Conservation (phyloP, 331 rosid species). For the Acacia concinna region DNA sequence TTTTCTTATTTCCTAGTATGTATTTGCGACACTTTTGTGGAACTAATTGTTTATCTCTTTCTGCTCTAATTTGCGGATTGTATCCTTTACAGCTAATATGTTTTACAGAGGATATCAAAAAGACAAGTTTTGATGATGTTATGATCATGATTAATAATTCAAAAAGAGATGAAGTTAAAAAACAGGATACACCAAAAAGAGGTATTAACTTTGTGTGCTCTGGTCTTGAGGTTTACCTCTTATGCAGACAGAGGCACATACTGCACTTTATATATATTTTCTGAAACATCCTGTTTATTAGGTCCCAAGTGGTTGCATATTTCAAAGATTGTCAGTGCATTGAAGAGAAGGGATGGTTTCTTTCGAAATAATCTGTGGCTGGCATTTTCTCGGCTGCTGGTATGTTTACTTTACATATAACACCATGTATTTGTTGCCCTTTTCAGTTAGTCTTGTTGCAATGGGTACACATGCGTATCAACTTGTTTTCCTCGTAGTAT, state of each 20-base stretch:
- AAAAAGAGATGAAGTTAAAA: slow-evolving; percentile 32
- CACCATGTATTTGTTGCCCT: not conserved
- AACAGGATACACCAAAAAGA: slow-evolving; percentile 30
- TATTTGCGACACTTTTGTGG: not conserved
- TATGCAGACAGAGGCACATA: not conserved
- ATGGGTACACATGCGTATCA: not conserved
- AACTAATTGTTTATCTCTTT: slow-evolving; percentile 1
- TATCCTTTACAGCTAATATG: slow-evolving; percentile 52
- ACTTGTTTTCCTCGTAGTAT: not conserved
- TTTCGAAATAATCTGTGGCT: slow-evolving; percentile 55
- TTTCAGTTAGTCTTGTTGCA: slow-evolving; percentile 2
- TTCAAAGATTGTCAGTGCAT: slow-evolving; percentile 47
- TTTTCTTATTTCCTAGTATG: not conserved
- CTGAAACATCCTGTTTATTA: slow-evolving; percentile 40
- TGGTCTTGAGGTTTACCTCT: not conserved
- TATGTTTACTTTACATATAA: slow-evolving; percentile 31
- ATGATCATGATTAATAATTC: slow-evolving; percentile 42
- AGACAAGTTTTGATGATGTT: slow-evolving; percentile 44
- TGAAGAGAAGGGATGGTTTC: slow-evolving; percentile 68
- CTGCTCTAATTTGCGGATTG: slow-evolving; percentile 26
- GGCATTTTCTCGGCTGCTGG: slow-evolving; percentile 62
- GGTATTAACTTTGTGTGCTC: slow-evolving; percentile 43
- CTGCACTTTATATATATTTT: slow-evolving; percentile 14
- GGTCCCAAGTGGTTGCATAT: slow-evolving; percentile 48
- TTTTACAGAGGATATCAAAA: slow-evolving; percentile 48